These are phyloP conservation scores for Lagenidium giganteum DNA, from an alignment of 352 stramenopile species.

Conservation along the genomic window DNA sequence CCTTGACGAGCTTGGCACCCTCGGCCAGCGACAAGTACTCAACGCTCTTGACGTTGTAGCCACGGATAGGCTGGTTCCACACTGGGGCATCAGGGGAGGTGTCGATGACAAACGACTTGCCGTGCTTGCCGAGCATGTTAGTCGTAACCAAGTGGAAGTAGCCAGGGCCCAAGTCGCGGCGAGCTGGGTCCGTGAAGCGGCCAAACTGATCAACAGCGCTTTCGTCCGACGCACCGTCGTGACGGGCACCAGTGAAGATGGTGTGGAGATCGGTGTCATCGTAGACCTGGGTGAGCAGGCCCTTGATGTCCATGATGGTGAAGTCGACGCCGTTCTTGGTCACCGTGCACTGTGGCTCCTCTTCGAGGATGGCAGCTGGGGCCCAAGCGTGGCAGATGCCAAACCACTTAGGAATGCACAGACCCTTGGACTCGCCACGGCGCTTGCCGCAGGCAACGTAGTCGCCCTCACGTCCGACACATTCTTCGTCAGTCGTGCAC, in stretches of 20 bases:
- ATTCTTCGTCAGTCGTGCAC: too few relatives aligned
- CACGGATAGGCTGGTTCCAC: constrained; percentile 8
- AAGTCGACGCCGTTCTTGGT: constrained; percentile 17
- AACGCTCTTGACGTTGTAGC: background rate
- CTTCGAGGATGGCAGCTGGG: background rate
- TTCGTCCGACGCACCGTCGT: constrained; percentile 4
- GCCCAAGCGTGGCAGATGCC: constrained; percentile 7
- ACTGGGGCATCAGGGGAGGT: background rate
- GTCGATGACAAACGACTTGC: constrained; percentile 1
- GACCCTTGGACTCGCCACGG: background rate
- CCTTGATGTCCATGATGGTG: constrained; percentile 5
- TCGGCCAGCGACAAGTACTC: too few relatives aligned
- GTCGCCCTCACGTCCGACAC: too few relatives aligned
- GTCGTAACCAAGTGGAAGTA: constrained; percentile 6
- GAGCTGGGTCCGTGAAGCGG: background rate
- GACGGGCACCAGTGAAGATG: constrained; percentile 1
- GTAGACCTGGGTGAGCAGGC: constrained; percentile 8
- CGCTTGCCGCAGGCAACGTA: background rate
- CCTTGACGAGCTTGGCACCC: too few relatives aligned
- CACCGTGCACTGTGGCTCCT: constrained; percentile 10
- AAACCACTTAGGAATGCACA: constrained; percentile 1
- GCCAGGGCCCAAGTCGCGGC: constrained; percentile 6
- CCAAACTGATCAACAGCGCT: constrained; percentile 1
- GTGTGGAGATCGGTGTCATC: constrained; percentile 1
- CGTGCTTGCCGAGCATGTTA: constrained; percentile 3